Evolutionary conservation across 2,329 filamentous ascomycete genomes (phyloP), one percentile per base, ranked within the genome.

Genomic region (Arthrobotrys sphaeroides): DNA sequence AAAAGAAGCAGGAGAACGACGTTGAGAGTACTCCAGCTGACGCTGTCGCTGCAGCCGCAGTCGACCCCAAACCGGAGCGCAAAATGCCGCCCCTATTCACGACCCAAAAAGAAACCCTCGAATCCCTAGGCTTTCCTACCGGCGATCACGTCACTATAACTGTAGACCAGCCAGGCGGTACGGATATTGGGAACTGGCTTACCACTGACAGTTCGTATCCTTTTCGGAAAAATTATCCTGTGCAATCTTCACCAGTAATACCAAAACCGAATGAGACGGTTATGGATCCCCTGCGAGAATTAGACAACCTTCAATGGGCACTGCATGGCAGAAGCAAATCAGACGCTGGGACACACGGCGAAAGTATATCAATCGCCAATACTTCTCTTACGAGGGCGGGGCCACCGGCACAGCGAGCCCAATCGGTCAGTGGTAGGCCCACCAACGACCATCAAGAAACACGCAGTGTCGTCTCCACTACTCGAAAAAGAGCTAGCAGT

Each of bases 381-480:
- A 18, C 47, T 20, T 75, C 72, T 4, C 64, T 64, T 5, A 22
- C 57, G 16, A 57, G 45, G 38, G 12, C 57, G 10, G 64, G 53
- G 13, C 26, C 40, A n/a, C 6, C 57, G 3, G 12, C 18, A 2
- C 6, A 26, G 9, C 36, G 51, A 12, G 20, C 40, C n/a, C 55
- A 45, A 12, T 69, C 72, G 12, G 22, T 65, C 18, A 57, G 57
- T 43, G 57, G 64, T 22, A 75, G 45, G 24, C 16, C 38, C 18
- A 40, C 16, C 28, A 18, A 20, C 26, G 72, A 75, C 18, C 61
- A 38, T 40, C 72, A 64, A 18, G 72, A 75, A 18, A 69, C 72
- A 10, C 45, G 42, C 3, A 69, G 72, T 24, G 43, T 75, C 6
- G 49, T 69, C 24, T 75, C 72, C 9, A 59, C 38, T n/a, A 26